These are phyloP conservation scores for Candida ascalaphidarum DNA, from an alignment of 805 yeast genomes.

Conservation along the genomic window DNA sequence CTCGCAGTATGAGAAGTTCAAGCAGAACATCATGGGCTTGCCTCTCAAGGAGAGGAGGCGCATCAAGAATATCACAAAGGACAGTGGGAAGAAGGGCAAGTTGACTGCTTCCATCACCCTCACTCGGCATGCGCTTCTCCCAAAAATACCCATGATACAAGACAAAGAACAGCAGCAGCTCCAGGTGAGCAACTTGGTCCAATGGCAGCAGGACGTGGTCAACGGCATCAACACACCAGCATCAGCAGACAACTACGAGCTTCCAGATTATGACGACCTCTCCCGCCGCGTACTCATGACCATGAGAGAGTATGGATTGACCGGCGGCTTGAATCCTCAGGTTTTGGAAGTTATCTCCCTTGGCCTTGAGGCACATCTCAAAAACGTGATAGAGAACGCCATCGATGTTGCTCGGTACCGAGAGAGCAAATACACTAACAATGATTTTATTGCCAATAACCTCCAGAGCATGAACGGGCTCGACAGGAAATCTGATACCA, in stretches of 20 bases:
- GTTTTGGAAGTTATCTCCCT: conserved; percentile 68
- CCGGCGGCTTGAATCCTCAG: conserved; percentile 71
- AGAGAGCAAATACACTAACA: conserved; percentile 34
- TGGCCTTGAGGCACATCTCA: conserved; percentile 80
- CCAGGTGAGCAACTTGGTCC: conserved; percentile 46
- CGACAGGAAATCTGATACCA: conserved; percentile 2
- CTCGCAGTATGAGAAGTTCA: conserved; percentile 71
- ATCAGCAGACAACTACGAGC: conserved; percentile 65
- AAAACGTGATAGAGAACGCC: conserved; percentile 63
- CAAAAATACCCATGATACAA: conserved; percentile 74
- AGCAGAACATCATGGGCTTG: conserved; percentile 78
- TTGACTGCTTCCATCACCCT: conserved; percentile 60
- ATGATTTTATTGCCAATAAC: conserved; percentile 21
- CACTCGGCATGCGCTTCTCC: conserved; percentile 66
- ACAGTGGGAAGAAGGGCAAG: conserved; percentile 71
- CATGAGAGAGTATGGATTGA: conserved; percentile 82
- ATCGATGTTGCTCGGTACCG: conserved; percentile 65
- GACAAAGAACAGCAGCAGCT: conserved; percentile 36
- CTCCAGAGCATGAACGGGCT: conserved; percentile 6
- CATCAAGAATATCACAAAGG: conserved; percentile 74
- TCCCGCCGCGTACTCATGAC: conserved; percentile 68
- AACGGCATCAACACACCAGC: conserved; percentile 80
- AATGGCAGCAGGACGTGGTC: conserved; percentile 89
- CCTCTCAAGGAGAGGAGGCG: conserved; percentile 81
- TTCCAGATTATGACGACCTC: conserved; percentile 72